Base-by-base conservation (phyloP, 2,329 filamentous ascomycete genomes). In the Thielaviopsis euricoi region DNA sequence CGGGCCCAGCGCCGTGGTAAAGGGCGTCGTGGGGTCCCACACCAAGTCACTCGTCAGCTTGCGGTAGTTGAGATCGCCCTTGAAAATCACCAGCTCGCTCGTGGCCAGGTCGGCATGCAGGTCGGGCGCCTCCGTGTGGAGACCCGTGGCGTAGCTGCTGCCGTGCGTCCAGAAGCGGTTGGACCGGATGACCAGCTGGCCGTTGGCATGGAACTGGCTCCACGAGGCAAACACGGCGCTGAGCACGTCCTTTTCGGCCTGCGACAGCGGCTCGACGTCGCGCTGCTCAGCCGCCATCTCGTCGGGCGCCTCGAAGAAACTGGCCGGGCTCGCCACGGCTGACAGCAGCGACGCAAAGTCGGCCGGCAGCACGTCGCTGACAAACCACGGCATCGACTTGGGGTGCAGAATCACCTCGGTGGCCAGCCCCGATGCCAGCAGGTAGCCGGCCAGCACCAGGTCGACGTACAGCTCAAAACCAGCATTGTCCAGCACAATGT, bases 381-480 rank as follows among this genome's bases (percentile, higher is more conserved):
- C 93, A 67, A 97, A 98, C 93, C 93, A 98, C 0, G 93, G 93
- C 60, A 98, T 90, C 22, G 83, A 85, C 73, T 98, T 98, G 55
- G 93, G 90, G 66, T 95, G 90, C 10, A 98, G 78, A 21, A 97
- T 83, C 15, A 98, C 78, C 23, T 82, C 82, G 0, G 90, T 96
- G 0, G 93, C 93, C 6, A 98, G 80, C 0, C 86, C 87, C 0
- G 89, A 78, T 0, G 88, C 83, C 6, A 98, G 77, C 15, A 98
- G 77, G 68, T 95, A 98, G 0, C 90, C 91, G 0, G 89, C 90
- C 1, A 98, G 78, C 59, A 97, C 83, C 10, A 98, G 78, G 67
- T 98, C 93, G 63, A 97, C 93, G 67, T 89, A 98, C 13, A 98
- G 79, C 74, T 98, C 93, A 67, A 98, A 98, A 6, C 93, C 93